phyloP scores from a whole-genome alignment of 2,329 filamentous ascomycete genomes.

The Fusarium virguliforme region DNA sequence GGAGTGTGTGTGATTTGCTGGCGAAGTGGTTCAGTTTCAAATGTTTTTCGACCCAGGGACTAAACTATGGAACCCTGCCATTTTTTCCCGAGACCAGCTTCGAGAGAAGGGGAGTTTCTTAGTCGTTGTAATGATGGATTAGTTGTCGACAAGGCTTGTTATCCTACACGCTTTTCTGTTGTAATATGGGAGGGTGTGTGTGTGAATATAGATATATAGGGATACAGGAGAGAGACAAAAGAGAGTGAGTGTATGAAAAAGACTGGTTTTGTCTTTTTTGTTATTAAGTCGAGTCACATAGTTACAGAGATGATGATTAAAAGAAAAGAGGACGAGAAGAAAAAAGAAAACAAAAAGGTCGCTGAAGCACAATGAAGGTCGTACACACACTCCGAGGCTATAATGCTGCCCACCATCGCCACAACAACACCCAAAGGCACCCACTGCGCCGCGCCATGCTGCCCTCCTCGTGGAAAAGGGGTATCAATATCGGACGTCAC shows the following conservation, averaged over 20 bases:
- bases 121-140: conserved; percentile 43
- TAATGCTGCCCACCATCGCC: conserved; percentile 39
- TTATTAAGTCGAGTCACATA: conserved; percentile 38
- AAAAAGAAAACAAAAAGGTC: conserved; percentile 13
- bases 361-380: conserved; percentile 18
- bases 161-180: conserved; percentile 23
- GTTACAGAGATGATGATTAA: conserved; percentile 32
- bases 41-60: conserved; percentile 17
- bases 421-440: conserved; percentile 23
- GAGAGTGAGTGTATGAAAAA: conserved; percentile 3
- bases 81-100: conserved; percentile 16
- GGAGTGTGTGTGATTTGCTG: conserved; percentile 29
- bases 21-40: conserved; percentile 23
- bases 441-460: conserved; percentile 43
- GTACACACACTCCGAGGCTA: conserved; percentile 46
- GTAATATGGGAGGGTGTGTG: conserved; percentile 22
- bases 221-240: conserved; percentile 18
- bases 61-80: conserved; percentile 25
- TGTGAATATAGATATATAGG: conserved; percentile 30
- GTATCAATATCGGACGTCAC: conserved; percentile 48
- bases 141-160: conserved; percentile 31
- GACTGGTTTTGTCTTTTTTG: conserved; percentile 18
- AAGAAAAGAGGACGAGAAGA: conserved; percentile 25
- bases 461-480: conserved; percentile 42
- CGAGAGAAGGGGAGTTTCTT: conserved; percentile 15